Evolutionary conservation across 768 basidiomycete genomes (phyloP), one percentile per base, ranked within the genome.

Genomic region (Leccinum boreale): DNA sequence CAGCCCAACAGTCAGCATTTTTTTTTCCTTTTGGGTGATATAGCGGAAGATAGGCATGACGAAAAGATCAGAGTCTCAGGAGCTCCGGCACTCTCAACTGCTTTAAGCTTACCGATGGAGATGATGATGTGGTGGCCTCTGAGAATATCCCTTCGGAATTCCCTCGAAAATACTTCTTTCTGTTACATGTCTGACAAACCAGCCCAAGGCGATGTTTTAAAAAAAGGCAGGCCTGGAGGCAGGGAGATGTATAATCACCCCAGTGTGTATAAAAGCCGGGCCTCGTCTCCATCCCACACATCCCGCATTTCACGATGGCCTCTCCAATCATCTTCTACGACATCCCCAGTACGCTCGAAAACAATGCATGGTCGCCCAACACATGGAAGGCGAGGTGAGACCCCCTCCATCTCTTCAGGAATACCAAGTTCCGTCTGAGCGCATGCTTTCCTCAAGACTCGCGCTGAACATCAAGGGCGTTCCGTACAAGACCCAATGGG

Each of bases 371-470:
- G 74, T 77, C 78, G 5, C 76, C 78, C 8, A 81, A 80, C 57
- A 76, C 77, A 33, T 79, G 76, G 77, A 80, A 78, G 64, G 67
- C 69, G 12, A 63, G 81, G 81, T 77, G 44, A 51, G 70, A 31
- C 5, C 36, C 10, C n/a, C 29, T 31, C 8, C 4, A 12, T 49
- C n/a, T 44, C 29, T 44, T 44, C 42, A 44, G 11, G 14, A 11
- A 23, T 11, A 26, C 8, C 5, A 21, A 21, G 11, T 31, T 29
- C 17, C 8, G 19, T 23, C 54, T 59, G 19, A 56, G 33, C 5
- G 2, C 44, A 10, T 31, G 21, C 36, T 19, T 23, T 12, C 10
- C 5, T 4, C 8, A 50, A 78, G 75, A 58, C 71, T 67, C 54
- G 73, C 73, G 6, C 62, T 78, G 53, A 78, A 79, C 58, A 68